A percentile compares a stretch with the other conserved stretches of the same genome.
phyloP scores from a whole-genome alignment of 805 yeast genomes.

The Osmozyma mogii region DNA sequence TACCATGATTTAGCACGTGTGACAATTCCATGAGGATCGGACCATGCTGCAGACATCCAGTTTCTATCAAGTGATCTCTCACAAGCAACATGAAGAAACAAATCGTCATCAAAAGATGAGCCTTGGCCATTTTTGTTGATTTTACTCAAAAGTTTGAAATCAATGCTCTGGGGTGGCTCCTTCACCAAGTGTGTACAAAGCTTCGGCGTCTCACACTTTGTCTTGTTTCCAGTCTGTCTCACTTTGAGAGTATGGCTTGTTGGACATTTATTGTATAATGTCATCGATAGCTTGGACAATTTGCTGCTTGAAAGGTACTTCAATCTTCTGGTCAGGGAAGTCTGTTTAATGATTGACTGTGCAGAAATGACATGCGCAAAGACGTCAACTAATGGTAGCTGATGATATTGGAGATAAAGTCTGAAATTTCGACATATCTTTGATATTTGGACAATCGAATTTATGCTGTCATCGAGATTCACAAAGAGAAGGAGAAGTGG shows the following conservation, averaged over 20 bases:
- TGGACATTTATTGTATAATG: slow-evolving; percentile 51
- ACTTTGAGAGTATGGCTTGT: slow-evolving; percentile 10
- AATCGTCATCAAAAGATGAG: slow-evolving; percentile 44
- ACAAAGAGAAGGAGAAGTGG: slow-evolving; percentile 48
- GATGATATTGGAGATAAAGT: slow-evolving; percentile 25
- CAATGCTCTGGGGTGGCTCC: slow-evolving; percentile 30
- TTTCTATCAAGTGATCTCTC: slow-evolving; percentile 71
- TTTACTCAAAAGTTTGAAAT: slow-evolving; percentile 26
- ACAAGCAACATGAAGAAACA: slow-evolving; percentile 78
- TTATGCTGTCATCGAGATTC: slow-evolving; percentile 33
- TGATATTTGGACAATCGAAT: slow-evolving; percentile 40
- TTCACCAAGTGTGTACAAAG: slow-evolving; percentile 27
- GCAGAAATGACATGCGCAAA: slow-evolving; percentile 32
- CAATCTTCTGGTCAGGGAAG: slow-evolving; percentile 8
- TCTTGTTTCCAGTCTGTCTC: slow-evolving; percentile 2
- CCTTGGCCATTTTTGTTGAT: slow-evolving; percentile 15
- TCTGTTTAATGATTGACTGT: slow-evolving; percentile 16
- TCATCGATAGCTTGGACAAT: slow-evolving; percentile 39
- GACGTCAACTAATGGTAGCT: slow-evolving; percentile 30
- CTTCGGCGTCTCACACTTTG: slow-evolving; percentile 4
- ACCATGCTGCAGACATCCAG: slow-evolving; percentile 87
- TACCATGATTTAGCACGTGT: slow-evolving; percentile 62
- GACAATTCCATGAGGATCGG: slow-evolving; percentile 71
- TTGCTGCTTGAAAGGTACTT: slow-evolving; percentile 26
- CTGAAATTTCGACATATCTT: slow-evolving; percentile 42